Percentiles rank a stretch among this genome's conserved stretches.
These are phyloP conservation scores for Diplotaxis tenuifolia DNA, from an alignment of 345 rosid species.

Conservation along the genomic window DNA sequence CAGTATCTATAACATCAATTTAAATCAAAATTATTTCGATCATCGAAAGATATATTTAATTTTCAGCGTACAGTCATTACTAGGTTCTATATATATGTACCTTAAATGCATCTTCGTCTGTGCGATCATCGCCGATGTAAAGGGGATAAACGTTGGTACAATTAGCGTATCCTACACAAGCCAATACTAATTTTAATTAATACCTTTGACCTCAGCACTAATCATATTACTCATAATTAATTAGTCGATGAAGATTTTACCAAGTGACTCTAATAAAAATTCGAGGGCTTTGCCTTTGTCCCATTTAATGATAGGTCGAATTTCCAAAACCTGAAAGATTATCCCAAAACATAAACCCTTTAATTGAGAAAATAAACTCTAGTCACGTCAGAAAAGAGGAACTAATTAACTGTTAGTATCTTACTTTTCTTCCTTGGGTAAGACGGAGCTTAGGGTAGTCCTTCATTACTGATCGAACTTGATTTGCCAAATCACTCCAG, in stretches of 20 bases:
- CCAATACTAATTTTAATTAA: not conserved
- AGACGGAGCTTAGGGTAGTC: slow-evolving; percentile 69
- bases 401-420: not conserved
- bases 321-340: slow-evolving; percentile 70
- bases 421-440: slow-evolving; percentile 86
- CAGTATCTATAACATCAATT: slow-evolving; percentile 48
- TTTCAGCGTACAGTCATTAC: not conserved
- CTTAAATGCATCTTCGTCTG: slow-evolving; percentile 98
- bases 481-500: slow-evolving; percentile 71
- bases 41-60: not conserved
- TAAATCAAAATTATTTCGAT: not conserved
- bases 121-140: slow-evolving; percentile 94
- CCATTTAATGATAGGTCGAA: slow-evolving; percentile 91
- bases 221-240: not conserved
- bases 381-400: not conserved
- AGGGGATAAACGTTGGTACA: slow-evolving; percentile 79
- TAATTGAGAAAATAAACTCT: not conserved
- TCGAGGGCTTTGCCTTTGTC: slow-evolving; percentile 99
- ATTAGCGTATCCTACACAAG: slow-evolving; percentile 66
- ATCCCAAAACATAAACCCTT: slow-evolving; percentile 6
- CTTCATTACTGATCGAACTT: slow-evolving; percentile 62
- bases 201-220: not conserved
- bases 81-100: slow-evolving; percentile 39
- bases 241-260: slow-evolving; percentile 41
- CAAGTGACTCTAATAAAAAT: slow-evolving; percentile 83